Base-by-base conservation (phyloP, 371 early-diverging fungal genomes). In the Rhizopus stolonifer region DNA sequence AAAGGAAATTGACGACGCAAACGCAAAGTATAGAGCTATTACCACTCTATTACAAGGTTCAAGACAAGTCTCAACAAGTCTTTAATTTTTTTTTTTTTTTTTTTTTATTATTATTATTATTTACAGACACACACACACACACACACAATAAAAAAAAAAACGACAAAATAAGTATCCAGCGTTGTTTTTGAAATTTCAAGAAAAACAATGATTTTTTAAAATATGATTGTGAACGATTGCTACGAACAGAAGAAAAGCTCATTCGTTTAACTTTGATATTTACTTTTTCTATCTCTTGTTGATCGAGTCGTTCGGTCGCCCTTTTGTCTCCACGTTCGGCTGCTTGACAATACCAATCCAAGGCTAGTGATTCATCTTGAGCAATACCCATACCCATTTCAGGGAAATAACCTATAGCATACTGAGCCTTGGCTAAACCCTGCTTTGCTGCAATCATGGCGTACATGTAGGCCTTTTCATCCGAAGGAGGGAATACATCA, bases 401-500 rank as follows among this genome's bases (percentile, higher is more conserved):
- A 46, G 84, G 77, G 70, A 92, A 95, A 64, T 96, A 93, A 3
- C 95, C 98, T 60, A 98, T 86, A 5, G 94, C 86, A 68, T 91
- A 96, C 67, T 95, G 92, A 1, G 99, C 99, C 65, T 89, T 90
- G 14, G 95, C 83, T 17, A 93, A 53, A 0, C 87, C 86, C 63
- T 84, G 80, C 47, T 85, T 84, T 21, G 77, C 69, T 15, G 98
- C 94, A 46, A 82, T 81, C 43, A 83, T 74, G 17, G 92, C 92
- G 90, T 95, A 95, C 42, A 84, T 65, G 71, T 89, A 96, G 10
- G 99, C 96, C 56, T 90, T 84, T n/a, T 83, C 79, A 63, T 98
- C 96, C 42, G 85, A 83, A 38, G 83, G 85, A 11, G 77, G 76
- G 19, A 94, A 67, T 1, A 84, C 71, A 33, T 79, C 76, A 1